A percentile compares a stretch with the other conserved stretches of the same genome.
These are phyloP conservation scores for Tricholoma furcatifolium DNA, from an alignment of 768 basidiomycete species.

Conservation along the genomic window DNA sequence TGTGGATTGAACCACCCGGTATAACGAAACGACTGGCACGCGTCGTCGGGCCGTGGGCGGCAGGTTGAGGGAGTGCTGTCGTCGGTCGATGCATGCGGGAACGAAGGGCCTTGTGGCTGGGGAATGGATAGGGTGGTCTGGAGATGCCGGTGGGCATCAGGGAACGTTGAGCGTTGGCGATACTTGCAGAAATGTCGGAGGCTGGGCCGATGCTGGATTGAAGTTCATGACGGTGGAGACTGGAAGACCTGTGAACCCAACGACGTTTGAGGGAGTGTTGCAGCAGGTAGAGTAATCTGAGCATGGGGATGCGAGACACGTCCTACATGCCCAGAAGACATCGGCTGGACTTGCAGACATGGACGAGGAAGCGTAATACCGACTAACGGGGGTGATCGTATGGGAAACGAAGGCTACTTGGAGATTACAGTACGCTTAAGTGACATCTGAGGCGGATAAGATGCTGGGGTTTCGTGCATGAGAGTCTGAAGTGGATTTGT, in stretches of 20 bases:
- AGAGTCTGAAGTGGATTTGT: too few species aligned
- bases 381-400: background rate
- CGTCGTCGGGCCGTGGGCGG: background rate
- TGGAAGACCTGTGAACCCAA: background rate
- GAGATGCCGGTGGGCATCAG: too few species aligned
- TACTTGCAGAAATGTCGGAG: background rate
- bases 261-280: background rate
- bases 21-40: background rate
- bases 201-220: background rate
- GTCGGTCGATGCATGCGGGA: too few species aligned
- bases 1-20: background rate
- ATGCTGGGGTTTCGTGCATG: too few species aligned
- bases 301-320: background rate
- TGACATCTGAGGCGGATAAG: background rate
- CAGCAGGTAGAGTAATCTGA: background rate
- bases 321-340: background rate
- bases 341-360: background rate
- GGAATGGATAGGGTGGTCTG: too few species aligned
- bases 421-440: background rate
- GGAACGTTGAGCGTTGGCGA: background rate
- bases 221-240: background rate
- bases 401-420: background rate
- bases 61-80: too few species aligned
- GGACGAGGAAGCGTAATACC: background rate
- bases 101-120: too few species aligned